Conservation (phyloP, 2,329 filamentous ascomycete species). For the Pseudogymnoascus sp. region DNA sequence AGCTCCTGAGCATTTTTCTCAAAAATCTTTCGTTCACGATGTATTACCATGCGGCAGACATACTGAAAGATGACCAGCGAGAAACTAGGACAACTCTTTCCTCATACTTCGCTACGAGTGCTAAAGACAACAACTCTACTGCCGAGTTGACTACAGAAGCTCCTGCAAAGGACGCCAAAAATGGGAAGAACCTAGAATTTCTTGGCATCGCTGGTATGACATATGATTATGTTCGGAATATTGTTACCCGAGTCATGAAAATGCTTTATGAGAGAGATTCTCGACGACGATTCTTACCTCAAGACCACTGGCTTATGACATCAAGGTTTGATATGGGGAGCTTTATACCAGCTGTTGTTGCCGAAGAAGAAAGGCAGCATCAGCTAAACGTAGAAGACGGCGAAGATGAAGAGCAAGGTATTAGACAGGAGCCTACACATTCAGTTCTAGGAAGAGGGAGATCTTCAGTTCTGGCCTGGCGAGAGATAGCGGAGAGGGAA, state of each 20-base stretch:
- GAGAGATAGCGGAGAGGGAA: conserved; percentile 54
- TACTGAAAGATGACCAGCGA: conserved; percentile 36
- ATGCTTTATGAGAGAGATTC: conserved; percentile 94
- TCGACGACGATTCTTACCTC: conserved; percentile 69
- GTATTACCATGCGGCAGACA: conserved; percentile 71
- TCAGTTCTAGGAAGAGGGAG: conserved; percentile 30
- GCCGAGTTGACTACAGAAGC: neutral
- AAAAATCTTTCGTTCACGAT: conserved; percentile 86
- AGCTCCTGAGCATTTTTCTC: conserved; percentile 68
- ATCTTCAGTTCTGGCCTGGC: conserved; percentile 16
- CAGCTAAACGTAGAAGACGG: conserved; percentile 56
- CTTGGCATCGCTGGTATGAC: conserved; percentile 63
- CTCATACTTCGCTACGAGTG: conserved; percentile 35
- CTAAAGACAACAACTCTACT: conserved; percentile 4
- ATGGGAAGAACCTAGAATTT: conserved; percentile 27
- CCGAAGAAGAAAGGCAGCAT: conserved; percentile 73
- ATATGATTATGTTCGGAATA: conserved; percentile 66
- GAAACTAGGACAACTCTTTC: conserved; percentile 32
- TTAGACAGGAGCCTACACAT: conserved; percentile 31
- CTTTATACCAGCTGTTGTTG: conserved; percentile 77
- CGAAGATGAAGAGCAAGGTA: conserved; percentile 41
- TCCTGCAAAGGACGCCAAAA: conserved; percentile 2
- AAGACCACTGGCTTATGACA: conserved; percentile 92
- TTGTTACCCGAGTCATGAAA: conserved; percentile 70
- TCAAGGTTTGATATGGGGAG: conserved; percentile 76